A percentile compares a stretch with the other conserved stretches of the same genome.
Conservation (phyloP, 129 eudicot genomes). For the Tagetes erecta region DNA sequence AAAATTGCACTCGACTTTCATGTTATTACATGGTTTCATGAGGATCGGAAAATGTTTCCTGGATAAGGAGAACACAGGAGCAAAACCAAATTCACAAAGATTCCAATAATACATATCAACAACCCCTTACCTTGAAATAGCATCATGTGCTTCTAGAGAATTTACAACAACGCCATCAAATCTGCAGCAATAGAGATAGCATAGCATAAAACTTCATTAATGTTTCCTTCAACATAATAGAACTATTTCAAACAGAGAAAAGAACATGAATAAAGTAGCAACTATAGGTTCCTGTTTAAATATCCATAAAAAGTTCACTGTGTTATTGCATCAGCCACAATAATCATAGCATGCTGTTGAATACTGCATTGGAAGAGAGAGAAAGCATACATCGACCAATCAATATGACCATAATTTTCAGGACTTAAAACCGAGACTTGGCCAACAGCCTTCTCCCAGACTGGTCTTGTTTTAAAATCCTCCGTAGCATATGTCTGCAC, state of each 20-base stretch:
- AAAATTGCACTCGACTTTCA: slow-evolving; percentile 6
- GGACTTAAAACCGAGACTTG: slow-evolving; percentile 64
- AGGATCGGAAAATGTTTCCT: background rate
- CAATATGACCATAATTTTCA: slow-evolving; percentile 68
- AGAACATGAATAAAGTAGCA: background rate
- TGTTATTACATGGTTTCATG: slow-evolving; percentile 13
- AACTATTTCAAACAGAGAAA: slow-evolving; percentile 2
- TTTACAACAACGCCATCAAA: slow-evolving; percentile 82
- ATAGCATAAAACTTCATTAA: slow-evolving; percentile 4
- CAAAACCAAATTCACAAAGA: slow-evolving; percentile 7
- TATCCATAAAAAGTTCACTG: slow-evolving; percentile 15
- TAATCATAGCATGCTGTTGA: slow-evolving; percentile 25
- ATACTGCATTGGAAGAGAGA: slow-evolving; percentile 33
- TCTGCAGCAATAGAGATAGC: slow-evolving; percentile 49
- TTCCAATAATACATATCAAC: background rate
- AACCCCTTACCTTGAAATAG: slow-evolving; percentile 72
- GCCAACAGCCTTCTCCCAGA: slow-evolving; percentile 68
- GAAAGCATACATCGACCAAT: slow-evolving; percentile 82
- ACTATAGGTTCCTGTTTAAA: slow-evolving; percentile 7
- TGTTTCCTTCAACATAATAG: slow-evolving; percentile 14
- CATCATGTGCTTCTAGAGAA: slow-evolving; percentile 80
- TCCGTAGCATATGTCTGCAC: slow-evolving; percentile 65
- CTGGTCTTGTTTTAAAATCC: slow-evolving; percentile 56
- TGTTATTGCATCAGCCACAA: slow-evolving; percentile 11
- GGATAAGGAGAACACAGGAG: slow-evolving; percentile 4